These are phyloP conservation scores for Apiotrichum sp. DNA, from an alignment of 1,284 basidiomycete genomes.

Conservation along the genomic window DNA sequence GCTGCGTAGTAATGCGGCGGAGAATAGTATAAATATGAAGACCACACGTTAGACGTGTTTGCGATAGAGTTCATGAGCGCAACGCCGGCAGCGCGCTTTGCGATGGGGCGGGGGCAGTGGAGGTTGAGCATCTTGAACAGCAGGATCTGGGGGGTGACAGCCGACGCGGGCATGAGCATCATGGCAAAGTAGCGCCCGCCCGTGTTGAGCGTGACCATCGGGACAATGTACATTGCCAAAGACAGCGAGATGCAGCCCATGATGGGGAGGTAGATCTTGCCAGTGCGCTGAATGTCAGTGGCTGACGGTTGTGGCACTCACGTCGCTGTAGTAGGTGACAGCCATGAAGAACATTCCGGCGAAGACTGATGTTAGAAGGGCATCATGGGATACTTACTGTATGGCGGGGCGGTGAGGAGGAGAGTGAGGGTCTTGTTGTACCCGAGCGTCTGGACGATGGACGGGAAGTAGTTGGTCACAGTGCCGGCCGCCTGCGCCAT, in stretches of 20 bases:
- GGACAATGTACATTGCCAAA: conserved; percentile 24
- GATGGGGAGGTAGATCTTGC: conserved; percentile 38
- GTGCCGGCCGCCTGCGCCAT: neutral
- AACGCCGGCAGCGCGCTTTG: conserved; percentile 46
- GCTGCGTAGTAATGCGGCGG: conserved; percentile 40
- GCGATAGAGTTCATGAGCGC: conserved; percentile 44
- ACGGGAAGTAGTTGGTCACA: conserved; percentile 17
- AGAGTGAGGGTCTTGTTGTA: conserved; percentile 42
- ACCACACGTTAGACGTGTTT: conserved; percentile 47
- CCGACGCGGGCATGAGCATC: conserved; percentile 15
- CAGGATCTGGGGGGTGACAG: neutral
- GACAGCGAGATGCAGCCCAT: conserved; percentile 18
- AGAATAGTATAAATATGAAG: conserved; percentile 41
- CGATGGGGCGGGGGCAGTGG: conserved; percentile 25
- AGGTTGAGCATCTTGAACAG: neutral
- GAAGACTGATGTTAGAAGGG: conserved; percentile 16
- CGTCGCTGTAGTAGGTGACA: conserved; percentile 45
- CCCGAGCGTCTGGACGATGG: conserved; percentile 27
- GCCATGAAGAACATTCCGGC: conserved; percentile 17
- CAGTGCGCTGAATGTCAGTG: conserved; percentile 50
- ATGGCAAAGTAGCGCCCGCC: conserved; percentile 25
- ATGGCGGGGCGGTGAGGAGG: conserved; percentile 41
- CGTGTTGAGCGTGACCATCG: conserved; percentile 18
- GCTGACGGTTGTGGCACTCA: conserved; percentile 18
- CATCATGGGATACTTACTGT: conserved; percentile 5